Evolutionary conservation across 768 basidiomycete genomes (phyloP), one percentile per base, ranked within the genome.

Genomic region (Lentinula sp.): DNA sequence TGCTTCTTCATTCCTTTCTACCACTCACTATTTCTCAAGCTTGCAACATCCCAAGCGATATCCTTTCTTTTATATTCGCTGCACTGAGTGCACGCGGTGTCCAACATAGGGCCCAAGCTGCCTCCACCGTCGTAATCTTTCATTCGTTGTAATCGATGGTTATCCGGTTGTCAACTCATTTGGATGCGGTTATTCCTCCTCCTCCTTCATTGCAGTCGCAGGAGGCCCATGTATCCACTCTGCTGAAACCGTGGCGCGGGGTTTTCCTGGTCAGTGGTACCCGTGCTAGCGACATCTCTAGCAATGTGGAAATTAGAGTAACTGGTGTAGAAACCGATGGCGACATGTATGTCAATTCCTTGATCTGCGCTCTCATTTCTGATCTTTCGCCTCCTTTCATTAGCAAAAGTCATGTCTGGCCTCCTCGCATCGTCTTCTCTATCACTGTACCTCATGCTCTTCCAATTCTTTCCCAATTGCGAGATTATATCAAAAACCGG

Each of bases 251-350:
- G 28, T 88, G 86, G 86, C 73, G 84, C 51, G 85, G 86, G 39
- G 68, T 75, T 2, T 73, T 88, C 67, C 67, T 81, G 61, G 77
- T 85, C 53, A 76, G 78, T 65, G 79, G 81, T 64, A 76, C 79
- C 73, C 69, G 80, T 62, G 62, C 75, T 64, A 76, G 79, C 63
- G 79, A 82, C 67, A 75, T 75, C 64, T 74, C 72, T 63, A 76
- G 75, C 66, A 79, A 71, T 65, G 82, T 84, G 67, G 79, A 81
- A 62, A 76, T 87, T 48, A 77, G 73, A 59, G 83, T 86, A 65
- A 84, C 85, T 32, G 85, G 84, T 23, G 85, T 86, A 50, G 86
- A 88, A 74, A 86, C 84, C 33, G 85, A 86, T 68, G 85, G 86
- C 20, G 83, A 87, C 65, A 85, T 79, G 86, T 87, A 76, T 78